phyloP scores from a whole-genome alignment of 1,284 basidiomycete genomes.

The Leccinum solheimii region DNA sequence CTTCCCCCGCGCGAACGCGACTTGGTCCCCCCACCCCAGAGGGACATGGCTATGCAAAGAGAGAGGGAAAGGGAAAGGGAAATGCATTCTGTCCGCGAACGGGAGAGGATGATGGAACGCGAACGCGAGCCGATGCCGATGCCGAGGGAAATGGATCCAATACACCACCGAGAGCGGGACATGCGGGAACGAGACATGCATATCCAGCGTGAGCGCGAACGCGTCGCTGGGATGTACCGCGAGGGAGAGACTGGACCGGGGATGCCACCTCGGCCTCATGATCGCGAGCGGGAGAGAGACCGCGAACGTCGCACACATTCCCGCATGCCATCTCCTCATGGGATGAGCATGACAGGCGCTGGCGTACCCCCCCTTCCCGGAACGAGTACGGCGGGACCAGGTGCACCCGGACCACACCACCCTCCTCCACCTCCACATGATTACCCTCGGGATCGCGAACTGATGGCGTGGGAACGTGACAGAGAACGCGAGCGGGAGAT shows the following conservation, averaged over 20 bases:
- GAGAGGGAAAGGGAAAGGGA: conserved; percentile 29
- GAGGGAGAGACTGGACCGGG: conserved; percentile 34
- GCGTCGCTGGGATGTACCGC: conserved; percentile 25
- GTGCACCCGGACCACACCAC: conserved; percentile 23
- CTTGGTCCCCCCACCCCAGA: conserved; percentile 15
- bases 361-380: conserved; percentile 13
- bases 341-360: conserved; percentile 12
- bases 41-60: conserved; percentile 20
- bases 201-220: conserved; percentile 32
- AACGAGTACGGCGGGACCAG: conserved; percentile 20
- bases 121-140: conserved; percentile 7
- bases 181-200: conserved; percentile 29
- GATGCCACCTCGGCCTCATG: conserved; percentile 21
- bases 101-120: conserved; percentile 27
- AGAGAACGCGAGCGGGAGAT: conserved; percentile 31
- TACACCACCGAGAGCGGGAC: conserved; percentile 26
- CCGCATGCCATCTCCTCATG: conserved; percentile 29
- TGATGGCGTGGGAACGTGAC: conserved; percentile 31
- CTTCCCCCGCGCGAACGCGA: conserved; percentile 33
- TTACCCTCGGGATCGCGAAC: conserved; percentile 27
- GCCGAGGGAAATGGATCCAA: conserved; percentile 26
- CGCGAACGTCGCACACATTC: conserved; percentile 31
- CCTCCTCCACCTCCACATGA: conserved; percentile 23
- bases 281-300: conserved; percentile 34
- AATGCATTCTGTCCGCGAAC: conserved; percentile 19